Conservation (phyloP, 805 yeast species). For the Groenewaldozyma salmanticensis region DNA sequence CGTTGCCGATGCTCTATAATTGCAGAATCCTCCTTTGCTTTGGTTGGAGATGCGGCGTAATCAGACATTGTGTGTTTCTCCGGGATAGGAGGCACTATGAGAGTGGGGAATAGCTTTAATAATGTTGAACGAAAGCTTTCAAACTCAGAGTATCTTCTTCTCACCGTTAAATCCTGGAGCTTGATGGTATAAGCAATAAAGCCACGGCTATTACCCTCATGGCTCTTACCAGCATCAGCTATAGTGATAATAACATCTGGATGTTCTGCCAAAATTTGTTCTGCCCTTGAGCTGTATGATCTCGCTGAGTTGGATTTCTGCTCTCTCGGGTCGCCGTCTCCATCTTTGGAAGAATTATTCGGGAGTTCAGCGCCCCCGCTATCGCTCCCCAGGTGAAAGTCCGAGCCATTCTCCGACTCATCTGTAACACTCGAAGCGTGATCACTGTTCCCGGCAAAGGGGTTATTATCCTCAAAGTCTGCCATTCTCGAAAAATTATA, state of each 20-base stretch:
- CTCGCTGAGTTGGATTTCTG: constrained; percentile 1
- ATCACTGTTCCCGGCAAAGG: constrained; percentile 29
- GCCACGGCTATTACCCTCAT: constrained; percentile 66
- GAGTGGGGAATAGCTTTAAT: constrained; percentile 64
- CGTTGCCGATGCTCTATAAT: constrained; percentile 62
- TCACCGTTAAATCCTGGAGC: constrained; percentile 50
- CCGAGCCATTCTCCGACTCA: not conserved
- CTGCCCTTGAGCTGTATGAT: constrained; percentile 23
- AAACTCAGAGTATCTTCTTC: constrained; percentile 87
- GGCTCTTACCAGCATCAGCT: constrained; percentile 75
- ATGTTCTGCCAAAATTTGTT: constrained; percentile 24
- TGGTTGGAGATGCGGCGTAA: constrained; percentile 36
- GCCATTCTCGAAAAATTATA: too few species aligned
- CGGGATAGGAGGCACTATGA: constrained; percentile 90
- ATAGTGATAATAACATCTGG: constrained; percentile 37
- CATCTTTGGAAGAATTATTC: not conserved
- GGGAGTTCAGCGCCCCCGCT: too few species aligned
- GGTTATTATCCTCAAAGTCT: constrained; percentile 37
- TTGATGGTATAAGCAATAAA: constrained; percentile 78
- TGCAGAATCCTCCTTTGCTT: constrained; percentile 33
- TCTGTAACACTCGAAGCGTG: not conserved
- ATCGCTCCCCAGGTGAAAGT: too few species aligned
- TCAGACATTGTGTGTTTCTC: constrained; percentile 59
- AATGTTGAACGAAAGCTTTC: constrained; percentile 69
- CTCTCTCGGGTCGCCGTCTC: not conserved